Evolutionary conservation across 768 basidiomycete genomes (phyloP), one percentile per base, ranked within the genome.

Genomic region (Russula sp.): DNA sequence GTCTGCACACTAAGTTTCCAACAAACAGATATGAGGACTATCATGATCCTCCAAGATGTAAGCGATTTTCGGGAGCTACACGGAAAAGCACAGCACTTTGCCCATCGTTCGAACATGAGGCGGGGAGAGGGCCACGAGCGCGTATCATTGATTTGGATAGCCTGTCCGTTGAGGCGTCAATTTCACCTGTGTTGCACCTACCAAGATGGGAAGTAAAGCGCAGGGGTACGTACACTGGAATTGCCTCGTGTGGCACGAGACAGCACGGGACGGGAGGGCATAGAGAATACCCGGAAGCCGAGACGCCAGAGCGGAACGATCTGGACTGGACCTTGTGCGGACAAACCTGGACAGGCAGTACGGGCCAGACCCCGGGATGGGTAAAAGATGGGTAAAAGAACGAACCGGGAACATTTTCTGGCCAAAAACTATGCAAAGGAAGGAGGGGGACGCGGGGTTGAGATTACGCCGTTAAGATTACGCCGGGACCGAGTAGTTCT

Each of bases 21-120:
- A 64, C 53, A 50, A 26, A 42, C 48, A 49, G 53, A 22, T 18
- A n/a, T 30, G 22, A 38, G 34, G 26, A n/a, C 26, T n/a, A n/a
- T n/a, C 32, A 40, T 20, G 42, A 59, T 48, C 36, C 51, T n/a
- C 30, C 28, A 13, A 14, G 26, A 16, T 20, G 34, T 51, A 40
- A 60, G 46, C 58, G 46, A 26, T 32, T 26, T 26, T 56, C 59
- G 63, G 58, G 46, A 55, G 18, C 10, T 3, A 1, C 1, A 10
- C 63, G 63, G 63, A 64, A 64, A 56, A 50, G 59, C 63, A 64
- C 59, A 49, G 63, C 59, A 55, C 18, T 55, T 20, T n/a, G n/a
- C 1, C 24, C 26, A 28, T 55, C 44, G 42, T 38, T 30, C 10
- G 58, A 24, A 10, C 11, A 9, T 16, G 44, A 55, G 44, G 52